phyloP scores from a whole-genome alignment of 2,329 filamentous ascomycete genomes.

The Stagonosporopsis vannaccii region DNA sequence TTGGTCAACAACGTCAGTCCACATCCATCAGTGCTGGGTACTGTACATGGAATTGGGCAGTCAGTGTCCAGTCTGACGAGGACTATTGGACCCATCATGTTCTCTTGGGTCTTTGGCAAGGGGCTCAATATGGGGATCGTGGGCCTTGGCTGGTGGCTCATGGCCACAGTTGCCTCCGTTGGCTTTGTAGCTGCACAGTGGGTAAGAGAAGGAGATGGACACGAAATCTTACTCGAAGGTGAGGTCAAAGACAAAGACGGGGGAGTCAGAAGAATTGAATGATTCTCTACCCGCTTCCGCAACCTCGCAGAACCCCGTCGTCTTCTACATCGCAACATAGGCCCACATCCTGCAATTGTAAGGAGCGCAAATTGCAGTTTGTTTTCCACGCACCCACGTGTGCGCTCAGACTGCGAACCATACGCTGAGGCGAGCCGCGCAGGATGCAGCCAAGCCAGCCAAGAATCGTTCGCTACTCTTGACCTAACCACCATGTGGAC shows the following conservation, averaged over 20 bases:
- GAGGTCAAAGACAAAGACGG: conserved; percentile 59
- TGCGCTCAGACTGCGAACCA: background rate
- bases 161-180: conserved; percentile 59
- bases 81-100: conserved; percentile 66
- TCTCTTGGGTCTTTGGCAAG: conserved; percentile 67
- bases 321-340: background rate
- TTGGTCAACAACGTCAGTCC: conserved; percentile 59
- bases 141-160: conserved; percentile 65
- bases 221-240: conserved; percentile 70
- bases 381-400: conserved; percentile 7
- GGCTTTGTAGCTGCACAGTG: conserved; percentile 62
- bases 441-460: conserved; percentile 19
- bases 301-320: background rate
- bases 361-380: conserved; percentile 2
- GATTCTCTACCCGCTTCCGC: background rate
- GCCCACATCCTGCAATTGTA: background rate
- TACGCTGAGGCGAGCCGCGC: conserved; percentile 13
- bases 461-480: conserved; percentile 6
- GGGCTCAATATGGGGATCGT: conserved; percentile 65
- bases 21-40: conserved; percentile 62
- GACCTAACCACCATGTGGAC: conserved; percentile 13
- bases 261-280: conserved; percentile 20
- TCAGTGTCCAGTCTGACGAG: conserved; percentile 65
- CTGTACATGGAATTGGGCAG: conserved; percentile 66
- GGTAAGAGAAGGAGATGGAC: conserved; percentile 68